These are phyloP conservation scores for Coemansia javaensis DNA, from an alignment of 192 early-diverging fungal genomes.

Conservation along the genomic window DNA sequence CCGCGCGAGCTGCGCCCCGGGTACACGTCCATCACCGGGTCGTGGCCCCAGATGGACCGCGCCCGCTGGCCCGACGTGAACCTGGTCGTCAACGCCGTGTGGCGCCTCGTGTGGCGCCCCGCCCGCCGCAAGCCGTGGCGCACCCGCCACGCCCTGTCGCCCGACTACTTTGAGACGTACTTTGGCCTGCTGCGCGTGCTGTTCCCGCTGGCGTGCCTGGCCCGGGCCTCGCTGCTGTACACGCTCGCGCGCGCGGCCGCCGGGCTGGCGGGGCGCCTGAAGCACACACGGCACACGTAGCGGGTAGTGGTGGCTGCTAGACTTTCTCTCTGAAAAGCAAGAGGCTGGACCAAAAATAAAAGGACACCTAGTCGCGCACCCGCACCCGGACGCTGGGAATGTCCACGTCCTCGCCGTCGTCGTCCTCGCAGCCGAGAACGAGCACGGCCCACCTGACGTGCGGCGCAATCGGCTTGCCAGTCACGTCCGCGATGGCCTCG, in stretches of 20 bases:
- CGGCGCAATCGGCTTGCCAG: slow-evolving; percentile 80
- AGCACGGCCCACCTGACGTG: slow-evolving; percentile 84
- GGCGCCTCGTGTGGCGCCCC: slow-evolving; percentile 12
- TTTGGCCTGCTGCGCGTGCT: slow-evolving; percentile 6
- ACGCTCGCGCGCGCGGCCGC: too few species aligned
- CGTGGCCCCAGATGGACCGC: slow-evolving; percentile 37
- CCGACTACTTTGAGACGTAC: slow-evolving; percentile 13
- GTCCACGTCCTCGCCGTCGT: slow-evolving; percentile 85
- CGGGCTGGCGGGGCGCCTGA: too few species aligned
- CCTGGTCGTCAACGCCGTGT: slow-evolving; percentile 6
- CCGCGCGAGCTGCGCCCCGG: neutral
- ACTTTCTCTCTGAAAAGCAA: slow-evolving; percentile 1
- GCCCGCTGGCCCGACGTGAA: slow-evolving; percentile 36
- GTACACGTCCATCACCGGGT: slow-evolving; percentile 25
- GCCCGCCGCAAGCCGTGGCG: slow-evolving; percentile 30
- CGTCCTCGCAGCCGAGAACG: slow-evolving; percentile 84
- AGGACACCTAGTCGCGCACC: slow-evolving; percentile 28
- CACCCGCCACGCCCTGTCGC: neutral
- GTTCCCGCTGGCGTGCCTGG: slow-evolving; percentile 15
- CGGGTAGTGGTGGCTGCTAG: too few species aligned
- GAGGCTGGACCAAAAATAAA: neutral
- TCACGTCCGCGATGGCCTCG: slow-evolving; percentile 70
- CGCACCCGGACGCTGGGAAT: slow-evolving; percentile 48
- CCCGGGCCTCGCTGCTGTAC: too few species aligned
- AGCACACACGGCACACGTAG: too few species aligned